Percentiles rank a stretch among this genome's conserved stretches.
These are phyloP conservation scores for Phytopythium cucurbitacearum DNA, from an alignment of 352 stramenopile species.

Conservation along the genomic window DNA sequence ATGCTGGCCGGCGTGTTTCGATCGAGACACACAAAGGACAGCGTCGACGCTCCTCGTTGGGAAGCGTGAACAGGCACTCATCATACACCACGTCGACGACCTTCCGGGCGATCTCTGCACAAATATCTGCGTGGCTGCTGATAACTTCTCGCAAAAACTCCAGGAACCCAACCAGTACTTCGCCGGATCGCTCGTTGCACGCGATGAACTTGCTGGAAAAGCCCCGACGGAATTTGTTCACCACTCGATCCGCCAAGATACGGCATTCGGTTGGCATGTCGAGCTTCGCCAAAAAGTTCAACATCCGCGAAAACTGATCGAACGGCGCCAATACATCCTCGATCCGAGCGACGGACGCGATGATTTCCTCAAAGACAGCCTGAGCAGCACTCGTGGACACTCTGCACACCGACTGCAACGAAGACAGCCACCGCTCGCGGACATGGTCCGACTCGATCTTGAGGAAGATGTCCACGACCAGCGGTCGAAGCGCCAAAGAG, in stretches of 20 bases:
- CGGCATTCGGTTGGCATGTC: conserved; percentile 48
- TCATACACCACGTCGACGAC: conserved; percentile 84
- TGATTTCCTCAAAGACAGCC: conserved; percentile 66
- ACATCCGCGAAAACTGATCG: conserved; percentile 69
- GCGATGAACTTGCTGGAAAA: conserved; percentile 82
- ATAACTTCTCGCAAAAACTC: conserved; percentile 77
- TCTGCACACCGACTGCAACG: conserved; percentile 67
- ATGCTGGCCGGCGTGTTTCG: conserved; percentile 75
- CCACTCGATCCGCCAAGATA: conserved; percentile 41
- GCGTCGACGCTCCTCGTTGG: conserved; percentile 52
- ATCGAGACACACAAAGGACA: conserved; percentile 71
- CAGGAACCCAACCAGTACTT: conserved; percentile 72
- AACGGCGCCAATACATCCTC: conserved; percentile 55
- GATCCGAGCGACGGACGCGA: conserved; percentile 56
- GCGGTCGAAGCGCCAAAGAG: conserved; percentile 26
- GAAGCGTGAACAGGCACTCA: conserved; percentile 79
- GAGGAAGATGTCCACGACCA: conserved; percentile 58
- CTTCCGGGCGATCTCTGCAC: conserved; percentile 45
- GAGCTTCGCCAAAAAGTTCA: conserved; percentile 66
- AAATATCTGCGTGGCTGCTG: conserved; percentile 41
- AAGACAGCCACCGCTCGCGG: conserved; percentile 82
- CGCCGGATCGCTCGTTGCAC: conserved; percentile 58
- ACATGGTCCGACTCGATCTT: conserved; percentile 70
- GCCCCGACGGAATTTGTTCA: conserved; percentile 56
- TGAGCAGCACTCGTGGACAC: conserved; percentile 32